Percentiles rank a stretch among this genome's conserved stretches.
These are phyloP conservation scores for Aphanoascus verrucosus DNA, from an alignment of 2,329 filamentous ascomycete species.

Conservation along the genomic window DNA sequence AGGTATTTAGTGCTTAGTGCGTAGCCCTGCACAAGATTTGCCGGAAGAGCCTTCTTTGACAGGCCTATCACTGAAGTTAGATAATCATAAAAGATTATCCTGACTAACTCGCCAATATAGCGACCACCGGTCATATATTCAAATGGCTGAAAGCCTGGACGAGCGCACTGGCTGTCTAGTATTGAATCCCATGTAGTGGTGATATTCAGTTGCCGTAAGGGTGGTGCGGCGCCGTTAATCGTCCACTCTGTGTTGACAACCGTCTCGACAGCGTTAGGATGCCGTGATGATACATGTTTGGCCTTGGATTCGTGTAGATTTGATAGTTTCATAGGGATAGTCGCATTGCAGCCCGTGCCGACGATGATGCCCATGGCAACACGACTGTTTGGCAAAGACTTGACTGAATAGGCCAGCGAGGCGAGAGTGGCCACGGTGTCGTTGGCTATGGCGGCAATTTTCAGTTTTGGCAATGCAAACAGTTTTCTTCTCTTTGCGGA, in stretches of 20 bases:
- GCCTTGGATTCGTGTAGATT: slow-evolving; percentile 55
- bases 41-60: slow-evolving; percentile 41
- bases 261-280: slow-evolving; percentile 50
- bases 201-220: slow-evolving; percentile 49
- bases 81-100: slow-evolving; percentile 59
- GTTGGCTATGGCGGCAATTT: slow-evolving; percentile 67
- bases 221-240: slow-evolving; percentile 62
- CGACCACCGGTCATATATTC: slow-evolving; percentile 76
- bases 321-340: slow-evolving; percentile 57
- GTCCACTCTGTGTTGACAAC: slow-evolving; percentile 79
- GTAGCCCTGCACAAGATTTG: slow-evolving; percentile 47
- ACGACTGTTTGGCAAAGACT: slow-evolving; percentile 49
- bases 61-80: slow-evolving; percentile 39
- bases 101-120: slow-evolving; percentile 66
- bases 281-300: slow-evolving; percentile 38
- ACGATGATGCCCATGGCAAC: slow-evolving; percentile 72
- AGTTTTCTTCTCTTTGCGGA: slow-evolving; percentile 37
- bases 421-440: slow-evolving; percentile 71
- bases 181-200: slow-evolving; percentile 60
- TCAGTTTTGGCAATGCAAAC: slow-evolving; percentile 51
- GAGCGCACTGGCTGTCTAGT: slow-evolving; percentile 56
- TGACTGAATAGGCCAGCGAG: slow-evolving; percentile 63
- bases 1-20: slow-evolving; percentile 62
- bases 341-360: slow-evolving; percentile 72
- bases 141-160: slow-evolving; percentile 67